Evolutionary conservation across 176 grass and related monocot species (phyloP).

Genomic region (Eleusine coracana): DNA sequence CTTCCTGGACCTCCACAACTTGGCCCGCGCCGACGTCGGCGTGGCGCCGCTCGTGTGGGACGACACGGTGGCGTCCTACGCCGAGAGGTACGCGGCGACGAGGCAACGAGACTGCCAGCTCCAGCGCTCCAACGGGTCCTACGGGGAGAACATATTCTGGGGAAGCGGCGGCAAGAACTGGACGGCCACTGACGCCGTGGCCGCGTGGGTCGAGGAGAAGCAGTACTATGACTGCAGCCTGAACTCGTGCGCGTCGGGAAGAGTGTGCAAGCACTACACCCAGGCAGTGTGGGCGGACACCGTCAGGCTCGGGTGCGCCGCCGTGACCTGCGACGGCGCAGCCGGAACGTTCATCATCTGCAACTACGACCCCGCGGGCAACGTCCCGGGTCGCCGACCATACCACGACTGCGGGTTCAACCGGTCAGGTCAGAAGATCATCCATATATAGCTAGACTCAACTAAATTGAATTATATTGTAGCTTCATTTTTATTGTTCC

Average conservation of each 20-base stretch:
- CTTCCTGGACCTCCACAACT: conserved; percentile 52
- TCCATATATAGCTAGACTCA: no score
- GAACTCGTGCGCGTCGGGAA: conserved; percentile 18
- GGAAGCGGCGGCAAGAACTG: neutral
- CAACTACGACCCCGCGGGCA: conserved; percentile 51
- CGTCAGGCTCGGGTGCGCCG: conserved; percentile 47
- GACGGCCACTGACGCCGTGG: conserved; percentile 27
- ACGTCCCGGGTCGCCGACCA: conserved; percentile 34
- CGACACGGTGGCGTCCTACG: conserved; percentile 42
- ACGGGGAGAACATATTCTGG: conserved; percentile 63
- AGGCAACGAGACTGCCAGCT: conserved; percentile 40
- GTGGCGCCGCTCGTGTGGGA: conserved; percentile 51
- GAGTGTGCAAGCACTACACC: conserved; percentile 42
- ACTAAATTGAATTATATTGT: no score
- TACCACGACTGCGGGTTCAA: conserved; percentile 26
- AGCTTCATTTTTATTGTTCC: no score
- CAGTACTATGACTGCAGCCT: conserved; percentile 39
- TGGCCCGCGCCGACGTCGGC: conserved; percentile 29
- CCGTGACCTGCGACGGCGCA: conserved; percentile 6
- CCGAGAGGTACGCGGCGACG: conserved; percentile 11
- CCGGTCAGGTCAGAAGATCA: neutral
- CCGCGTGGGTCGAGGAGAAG: conserved; percentile 39
- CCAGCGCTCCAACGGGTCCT: conserved; percentile 29
- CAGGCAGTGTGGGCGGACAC: conserved; percentile 60
- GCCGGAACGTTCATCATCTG: conserved; percentile 41